These are phyloP conservation scores for Fusarium sacchari DNA, from an alignment of 2,329 filamentous ascomycete genomes.

Conservation along the genomic window DNA sequence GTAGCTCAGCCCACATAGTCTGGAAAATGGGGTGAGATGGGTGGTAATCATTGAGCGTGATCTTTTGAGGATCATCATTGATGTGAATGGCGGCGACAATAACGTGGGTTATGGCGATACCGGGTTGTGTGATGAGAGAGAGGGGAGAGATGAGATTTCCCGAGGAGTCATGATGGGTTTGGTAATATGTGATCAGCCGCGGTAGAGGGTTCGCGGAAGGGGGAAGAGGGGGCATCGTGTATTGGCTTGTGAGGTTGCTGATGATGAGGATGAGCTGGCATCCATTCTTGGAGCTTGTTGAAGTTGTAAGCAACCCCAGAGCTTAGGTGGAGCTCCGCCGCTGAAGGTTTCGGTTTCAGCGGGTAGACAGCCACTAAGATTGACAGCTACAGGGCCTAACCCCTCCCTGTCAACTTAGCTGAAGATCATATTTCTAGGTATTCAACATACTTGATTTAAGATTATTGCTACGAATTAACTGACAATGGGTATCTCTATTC, in stretches of 20 bases:
- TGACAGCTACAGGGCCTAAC: background rate
- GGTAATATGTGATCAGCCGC: conserved; percentile 63
- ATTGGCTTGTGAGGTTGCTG: background rate
- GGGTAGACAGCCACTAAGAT: conserved; percentile 24
- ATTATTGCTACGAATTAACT: background rate
- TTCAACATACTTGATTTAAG: background rate
- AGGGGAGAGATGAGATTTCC: conserved; percentile 62
- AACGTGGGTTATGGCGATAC: conserved; percentile 75
- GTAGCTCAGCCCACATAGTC: conserved; percentile 82
- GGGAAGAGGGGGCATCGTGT: conserved; percentile 48
- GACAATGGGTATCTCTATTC: background rate
- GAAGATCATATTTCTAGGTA: background rate
- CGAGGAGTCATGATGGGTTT: conserved; percentile 61
- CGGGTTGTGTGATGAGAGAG: conserved; percentile 59
- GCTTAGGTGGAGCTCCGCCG: conserved; percentile 15
- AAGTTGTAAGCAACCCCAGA: background rate
- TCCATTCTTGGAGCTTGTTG: background rate
- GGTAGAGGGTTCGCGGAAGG: conserved; percentile 49
- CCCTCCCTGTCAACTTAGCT: background rate
- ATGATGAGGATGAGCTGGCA: conserved; percentile 3
- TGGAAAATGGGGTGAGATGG: conserved; percentile 74
- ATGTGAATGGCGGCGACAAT: conserved; percentile 89
- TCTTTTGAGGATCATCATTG: conserved; percentile 70
- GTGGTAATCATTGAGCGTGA: conserved; percentile 83
- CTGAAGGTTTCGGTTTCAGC: conserved; percentile 2